Evolutionary conservation across 768 basidiomycete species (phyloP), one percentile per base, ranked within the genome.

Genomic region (Cubamyces lactineus): DNA sequence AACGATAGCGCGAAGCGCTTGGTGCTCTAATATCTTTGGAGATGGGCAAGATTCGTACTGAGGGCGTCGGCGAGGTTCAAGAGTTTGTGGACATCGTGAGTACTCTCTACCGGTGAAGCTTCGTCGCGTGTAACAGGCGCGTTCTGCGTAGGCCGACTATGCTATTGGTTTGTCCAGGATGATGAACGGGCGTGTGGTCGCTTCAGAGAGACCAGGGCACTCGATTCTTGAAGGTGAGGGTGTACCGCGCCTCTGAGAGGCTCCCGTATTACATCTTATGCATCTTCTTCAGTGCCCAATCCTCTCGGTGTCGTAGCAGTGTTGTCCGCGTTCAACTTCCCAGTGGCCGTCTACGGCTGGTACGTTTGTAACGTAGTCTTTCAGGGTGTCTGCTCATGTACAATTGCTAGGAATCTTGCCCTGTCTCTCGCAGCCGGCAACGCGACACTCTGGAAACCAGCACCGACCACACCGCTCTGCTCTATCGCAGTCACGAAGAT

Each of bases 261-360:
- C 34, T 11, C 34, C 11, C 9, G 1, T 6, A 7, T 34, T 11
- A 9, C 5, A 6, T 34, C 34, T 34, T 9, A 34, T 34, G 9
- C 34, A 34, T 11, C 5, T 11, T 4, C 34, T n/a, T 12, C 38
- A 94, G 93, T 96, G 3, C 91, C 96, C 9, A 97, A 97, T 72
- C 96, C 96, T 21, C 81, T 98, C 0, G 88, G 88, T 11, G 79
- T 86, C 2, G 79, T 89, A 9, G 84, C 78, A 1, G 75, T 96
- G 11, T 76, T 98, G 53, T 89, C 92, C 21, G 96, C 96, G 0
- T 98, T 97, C 80, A 98, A 98, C 74, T 98, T 98, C 72, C 96
- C 96, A 11, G 87, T 93, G 45, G 94, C 94, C 38, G 93, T 96
- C 46, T 94, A 92, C 74, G 93, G 93, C 66, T 95, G 93, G 92